Percentiles rank a stretch among this genome's conserved stretches.
Conservation (phyloP, 2,329 filamentous ascomycete species). For the Aureobasidium mangrovei region DNA sequence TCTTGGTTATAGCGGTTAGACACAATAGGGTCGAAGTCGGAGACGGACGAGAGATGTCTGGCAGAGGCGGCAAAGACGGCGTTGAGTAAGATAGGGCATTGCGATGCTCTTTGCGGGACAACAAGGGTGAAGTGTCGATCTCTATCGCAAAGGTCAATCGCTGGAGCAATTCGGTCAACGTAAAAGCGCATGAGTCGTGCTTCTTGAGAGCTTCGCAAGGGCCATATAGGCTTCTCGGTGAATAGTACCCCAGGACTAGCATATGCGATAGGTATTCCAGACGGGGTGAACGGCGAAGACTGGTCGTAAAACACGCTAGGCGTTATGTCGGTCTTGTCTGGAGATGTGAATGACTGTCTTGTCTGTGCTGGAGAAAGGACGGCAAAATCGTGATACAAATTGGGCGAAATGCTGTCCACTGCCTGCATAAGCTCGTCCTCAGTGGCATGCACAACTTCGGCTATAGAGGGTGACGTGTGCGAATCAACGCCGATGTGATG, state of each 20-base stretch:
- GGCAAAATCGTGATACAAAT: background rate
- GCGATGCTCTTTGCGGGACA: constrained; percentile 45
- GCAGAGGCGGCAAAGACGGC: constrained; percentile 50
- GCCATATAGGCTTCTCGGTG: constrained; percentile 18
- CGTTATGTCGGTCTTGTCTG: background rate
- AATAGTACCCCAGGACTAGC: background rate
- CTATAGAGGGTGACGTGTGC: background rate
- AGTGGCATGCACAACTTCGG: background rate
- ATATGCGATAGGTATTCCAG: background rate
- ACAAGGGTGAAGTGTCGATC: constrained; percentile 43
- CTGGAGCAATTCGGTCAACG: constrained; percentile 24
- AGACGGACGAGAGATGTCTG: constrained; percentile 35
- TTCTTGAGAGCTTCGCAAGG: constrained; percentile 24
- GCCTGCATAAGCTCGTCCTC: background rate
- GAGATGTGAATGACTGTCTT: background rate
- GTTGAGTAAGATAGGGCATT: constrained; percentile 45
- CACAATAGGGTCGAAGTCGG: constrained; percentile 29
- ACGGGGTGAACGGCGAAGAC: background rate
- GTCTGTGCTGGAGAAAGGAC: background rate
- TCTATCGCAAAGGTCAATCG: constrained; percentile 28
- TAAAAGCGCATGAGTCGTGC: constrained; percentile 27
- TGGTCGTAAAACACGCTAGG: background rate
- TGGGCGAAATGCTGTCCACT: background rate
- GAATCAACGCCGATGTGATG: background rate
- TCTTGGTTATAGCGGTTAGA: constrained; percentile 47